These are phyloP conservation scores for Leonotis leonurus DNA, from an alignment of 257 asterid genomes.

Conservation along the genomic window DNA sequence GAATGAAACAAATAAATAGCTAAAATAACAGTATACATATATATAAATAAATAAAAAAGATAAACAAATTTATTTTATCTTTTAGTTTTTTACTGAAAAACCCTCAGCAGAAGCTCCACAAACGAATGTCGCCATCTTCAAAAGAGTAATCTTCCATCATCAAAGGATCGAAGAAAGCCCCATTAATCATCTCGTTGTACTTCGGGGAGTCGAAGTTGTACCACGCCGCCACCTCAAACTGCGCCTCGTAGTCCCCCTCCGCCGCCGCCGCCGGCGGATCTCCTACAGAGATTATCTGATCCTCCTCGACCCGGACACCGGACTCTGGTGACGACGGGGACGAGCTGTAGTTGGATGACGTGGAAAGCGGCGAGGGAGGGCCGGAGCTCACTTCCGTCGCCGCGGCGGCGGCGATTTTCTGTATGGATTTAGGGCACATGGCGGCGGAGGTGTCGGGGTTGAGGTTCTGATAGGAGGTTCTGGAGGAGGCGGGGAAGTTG, in stretches of 20 bases:
- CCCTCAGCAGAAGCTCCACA: slow-evolving; percentile 54
- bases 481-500: slow-evolving; percentile 61
- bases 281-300: too few species aligned
- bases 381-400: not conserved
- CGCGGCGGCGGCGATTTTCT: slow-evolving; percentile 36
- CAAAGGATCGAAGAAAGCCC: slow-evolving; percentile 51
- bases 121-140: slow-evolving; percentile 57
- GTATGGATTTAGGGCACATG: slow-evolving; percentile 76
- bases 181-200: slow-evolving; percentile 57
- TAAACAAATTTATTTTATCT: not conserved
- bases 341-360: not conserved
- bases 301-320: slow-evolving; percentile 23
- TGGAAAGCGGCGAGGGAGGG: slow-evolving; percentile 15
- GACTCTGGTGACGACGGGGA: slow-evolving; percentile 20
- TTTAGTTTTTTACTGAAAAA: too few species aligned
- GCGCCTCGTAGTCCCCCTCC: slow-evolving; percentile 12
- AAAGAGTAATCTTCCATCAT: slow-evolving; percentile 35
- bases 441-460: not conserved
- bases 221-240: slow-evolving; percentile 36
- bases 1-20: slow-evolving; percentile 23
- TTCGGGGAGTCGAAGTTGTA: slow-evolving; percentile 73
- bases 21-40: not conserved
- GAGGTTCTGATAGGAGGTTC: not conserved
- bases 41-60: too few species aligned
- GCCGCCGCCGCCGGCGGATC: not conserved